Evolutionary conservation across 768 basidiomycete genomes (phyloP), one percentile per base, ranked within the genome.

Genomic region (Flagelloscypha sp.): DNA sequence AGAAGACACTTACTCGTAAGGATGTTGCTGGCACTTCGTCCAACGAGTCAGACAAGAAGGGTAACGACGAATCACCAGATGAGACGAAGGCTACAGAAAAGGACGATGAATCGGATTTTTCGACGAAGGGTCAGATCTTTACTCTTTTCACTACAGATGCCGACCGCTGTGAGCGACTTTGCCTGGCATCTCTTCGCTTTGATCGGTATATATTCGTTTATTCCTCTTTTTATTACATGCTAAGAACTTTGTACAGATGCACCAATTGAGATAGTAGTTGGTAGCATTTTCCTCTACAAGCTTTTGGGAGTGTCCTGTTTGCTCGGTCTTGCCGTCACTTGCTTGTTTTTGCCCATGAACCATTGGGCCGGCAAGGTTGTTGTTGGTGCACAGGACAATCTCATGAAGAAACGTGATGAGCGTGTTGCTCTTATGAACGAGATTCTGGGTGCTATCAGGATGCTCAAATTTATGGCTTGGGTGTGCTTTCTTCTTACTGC

Each of bases 141-240:
- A 93, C 86, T 2, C 71, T 94, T 19, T 92, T 94, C 85, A 93
- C 90, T 5, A 90, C 88, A 4, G 90, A 95, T 46, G 87, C 92
- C 19, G 88, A 93, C 54, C 72, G 90, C 65, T 37, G 80, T 93
- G 42, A 77, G 81, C 54, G 86, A 93, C 33, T 86, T 93, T 49
- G 60, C 77, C 1, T 84, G 77, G 76, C 82, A 88, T 52, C 45
- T 82, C 34, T 87, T 84, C 51, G 63, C 80, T 1, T 68, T 88
- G 24, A 66, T 88, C 36, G 82, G 83, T 80, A 43, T 32, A 72
- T 50, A 11, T 13, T 30, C 10, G 21, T 17, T 7, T 21, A 24
- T 25, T 22, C 22, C 4, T 13, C 12, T 18, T 21, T 32, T 35
- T 24, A n/a, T 68, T 25, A 78, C 77, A 0, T 70, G 73, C 35